Evolutionary conservation across 2,329 filamentous ascomycete genomes (phyloP).

Genomic region (Bimuria novae-zelandiae): DNA sequence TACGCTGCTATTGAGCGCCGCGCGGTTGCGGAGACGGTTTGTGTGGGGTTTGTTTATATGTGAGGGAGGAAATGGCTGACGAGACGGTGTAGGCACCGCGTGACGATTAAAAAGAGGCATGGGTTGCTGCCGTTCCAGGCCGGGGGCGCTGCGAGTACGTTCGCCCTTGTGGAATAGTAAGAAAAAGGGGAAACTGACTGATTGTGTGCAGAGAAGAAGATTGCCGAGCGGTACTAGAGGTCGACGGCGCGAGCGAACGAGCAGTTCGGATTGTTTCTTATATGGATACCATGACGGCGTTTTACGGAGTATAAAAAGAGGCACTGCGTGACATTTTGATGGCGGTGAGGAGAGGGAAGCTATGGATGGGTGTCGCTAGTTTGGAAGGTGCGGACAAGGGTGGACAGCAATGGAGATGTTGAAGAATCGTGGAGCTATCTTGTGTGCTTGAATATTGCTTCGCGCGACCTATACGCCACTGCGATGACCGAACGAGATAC

Average conservation of each 20-base stretch:
- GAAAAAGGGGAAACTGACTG: not conserved
- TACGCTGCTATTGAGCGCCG: not conserved
- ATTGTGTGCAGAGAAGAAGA: slow-evolving; percentile 10
- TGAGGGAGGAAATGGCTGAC: not conserved
- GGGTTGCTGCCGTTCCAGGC: slow-evolving; percentile 80
- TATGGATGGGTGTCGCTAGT: too few relatives aligned
- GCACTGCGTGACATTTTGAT: not conserved
- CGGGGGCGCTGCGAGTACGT: slow-evolving; percentile 54
- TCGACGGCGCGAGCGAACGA: too few relatives aligned
- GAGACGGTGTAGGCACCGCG: slow-evolving; percentile 70
- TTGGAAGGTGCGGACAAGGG: too few relatives aligned
- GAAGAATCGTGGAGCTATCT: too few relatives aligned
- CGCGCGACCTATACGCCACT: too few relatives aligned
- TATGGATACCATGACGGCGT: slow-evolving; percentile 6
- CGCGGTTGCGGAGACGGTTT: too few relatives aligned
- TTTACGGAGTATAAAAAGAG: not conserved
- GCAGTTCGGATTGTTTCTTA: too few relatives aligned
- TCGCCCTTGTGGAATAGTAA: not conserved
- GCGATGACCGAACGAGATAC: too few relatives aligned
- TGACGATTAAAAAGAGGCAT: slow-evolving; percentile 93
- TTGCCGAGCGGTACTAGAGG: slow-evolving; percentile 11
- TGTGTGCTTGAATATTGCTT: too few relatives aligned
- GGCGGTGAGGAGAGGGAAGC: too few relatives aligned
- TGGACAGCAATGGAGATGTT: too few relatives aligned
- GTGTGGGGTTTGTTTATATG: too few relatives aligned